Base-by-base conservation (phyloP, 768 basidiomycete species). In the Russula sp. region DNA sequence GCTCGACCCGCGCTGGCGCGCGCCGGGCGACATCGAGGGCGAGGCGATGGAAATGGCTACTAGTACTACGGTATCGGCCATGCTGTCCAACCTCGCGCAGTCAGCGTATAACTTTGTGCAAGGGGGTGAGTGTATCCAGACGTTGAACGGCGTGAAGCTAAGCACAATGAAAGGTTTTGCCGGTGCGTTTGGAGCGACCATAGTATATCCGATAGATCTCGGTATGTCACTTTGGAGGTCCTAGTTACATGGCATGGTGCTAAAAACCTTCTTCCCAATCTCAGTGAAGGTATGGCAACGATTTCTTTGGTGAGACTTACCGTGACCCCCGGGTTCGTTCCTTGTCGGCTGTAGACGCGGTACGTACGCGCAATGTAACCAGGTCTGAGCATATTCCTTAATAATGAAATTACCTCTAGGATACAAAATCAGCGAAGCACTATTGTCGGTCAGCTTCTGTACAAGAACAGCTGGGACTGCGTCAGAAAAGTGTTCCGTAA, bases 351-450 rank as follows among this genome's bases (percentile, higher is more conserved):
- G 20, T 74, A 86, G 84, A 88, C 86, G 55, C 80, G 87, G 87
- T 87, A 72, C 58, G 75, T 61, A 39, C 10, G 5, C 8, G 27
- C 14, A 8, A 14, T 32, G 45, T 22, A 50, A 44, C 11, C 5
- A 48, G 27, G 31, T 22, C 57, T 31, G 37, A 59, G 61, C 35
- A 48, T 37, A 57, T 55, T 54, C 57, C 47, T 27, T 40, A 48
- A 31, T 40, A 47, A 31, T 56, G 13, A 61, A 37, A 20, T 22
- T 20, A 13, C 7, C 13, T 54, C 20, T 31, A 92, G 94, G 44
- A 94, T 99, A 82, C 97, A 99, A 78, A 99, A 99, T 73, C 97
- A 99, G 74, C 86, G 97, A 14, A 93, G 88, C 66, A 94, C 90
- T 6, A 91, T 99, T 22, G 97, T 99, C 35, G 97, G 97, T 42